Conservation (phyloP, 2,329 filamentous ascomycete genomes). For the Exophiala spinifera region DNA sequence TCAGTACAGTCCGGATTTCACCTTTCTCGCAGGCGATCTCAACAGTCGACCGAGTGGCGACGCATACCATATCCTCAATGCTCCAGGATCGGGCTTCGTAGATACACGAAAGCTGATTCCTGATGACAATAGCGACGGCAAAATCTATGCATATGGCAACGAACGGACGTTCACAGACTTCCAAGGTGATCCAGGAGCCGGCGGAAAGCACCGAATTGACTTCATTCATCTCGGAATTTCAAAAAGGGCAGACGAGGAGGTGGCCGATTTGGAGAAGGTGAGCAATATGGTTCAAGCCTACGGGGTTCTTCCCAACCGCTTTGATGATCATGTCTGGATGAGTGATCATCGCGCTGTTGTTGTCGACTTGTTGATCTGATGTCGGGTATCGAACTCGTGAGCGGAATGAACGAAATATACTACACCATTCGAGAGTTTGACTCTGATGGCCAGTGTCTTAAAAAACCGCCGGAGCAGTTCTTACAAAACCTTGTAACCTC, state of each 20-base stretch:
- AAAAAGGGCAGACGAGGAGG: constrained; percentile 17
- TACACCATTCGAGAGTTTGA: too few relatives aligned
- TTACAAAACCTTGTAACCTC: too few relatives aligned
- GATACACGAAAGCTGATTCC: constrained; percentile 41
- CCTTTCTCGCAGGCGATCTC: constrained; percentile 56
- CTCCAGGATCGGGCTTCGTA: constrained; percentile 33
- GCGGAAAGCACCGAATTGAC: constrained; percentile 47
- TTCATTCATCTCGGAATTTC: constrained; percentile 46
- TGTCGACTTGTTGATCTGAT: constrained; percentile 40
- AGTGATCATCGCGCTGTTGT: constrained; percentile 59
- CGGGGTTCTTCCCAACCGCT: constrained; percentile 52
- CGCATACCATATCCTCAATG: constrained; percentile 52
- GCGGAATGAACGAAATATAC: too few relatives aligned
- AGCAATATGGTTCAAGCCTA: constrained; percentile 48
- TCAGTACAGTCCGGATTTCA: constrained; percentile 34
- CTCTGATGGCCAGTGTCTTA: too few relatives aligned
- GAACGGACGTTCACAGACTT: constrained; percentile 56
- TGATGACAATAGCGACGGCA: constrained; percentile 28
- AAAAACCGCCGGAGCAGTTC: too few relatives aligned
- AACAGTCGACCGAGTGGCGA: constrained; percentile 53
- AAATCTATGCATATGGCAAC: constrained; percentile 47
- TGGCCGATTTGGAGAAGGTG: constrained; percentile 3
- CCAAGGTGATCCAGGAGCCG: constrained; percentile 33
- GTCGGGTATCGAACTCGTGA: too few relatives aligned
- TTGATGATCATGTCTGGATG: constrained; percentile 54